These are phyloP conservation scores for Cystofilobasidium bisporidii DNA, from an alignment of 768 basidiomycete genomes.

Conservation along the genomic window DNA sequence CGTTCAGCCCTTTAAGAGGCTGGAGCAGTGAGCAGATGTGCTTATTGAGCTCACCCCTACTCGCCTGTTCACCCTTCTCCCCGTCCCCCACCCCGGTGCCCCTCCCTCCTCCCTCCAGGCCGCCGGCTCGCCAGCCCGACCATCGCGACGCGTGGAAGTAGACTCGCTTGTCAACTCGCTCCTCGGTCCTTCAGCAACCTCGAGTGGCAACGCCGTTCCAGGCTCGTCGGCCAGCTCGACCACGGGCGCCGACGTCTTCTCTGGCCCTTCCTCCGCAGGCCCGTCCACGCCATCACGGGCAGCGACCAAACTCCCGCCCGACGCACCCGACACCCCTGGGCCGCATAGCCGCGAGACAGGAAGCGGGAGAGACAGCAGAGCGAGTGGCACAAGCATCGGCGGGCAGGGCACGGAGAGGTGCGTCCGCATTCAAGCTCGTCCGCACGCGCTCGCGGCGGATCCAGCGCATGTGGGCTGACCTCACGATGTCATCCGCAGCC, in stretches of 20 bases:
- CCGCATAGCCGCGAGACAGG: background rate
- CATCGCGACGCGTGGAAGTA: constrained; percentile 49
- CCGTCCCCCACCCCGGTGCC: background rate
- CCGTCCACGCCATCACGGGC: background rate
- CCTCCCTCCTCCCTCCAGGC: background rate
- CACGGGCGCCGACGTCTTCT: background rate
- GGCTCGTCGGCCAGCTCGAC: background rate
- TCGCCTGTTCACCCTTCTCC: background rate
- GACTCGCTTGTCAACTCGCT: constrained; percentile 59
- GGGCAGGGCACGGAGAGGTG: background rate
- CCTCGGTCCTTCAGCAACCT: constrained; percentile 42
- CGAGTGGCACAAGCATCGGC: background rate
- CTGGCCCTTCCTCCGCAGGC: background rate
- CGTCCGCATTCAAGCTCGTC: background rate
- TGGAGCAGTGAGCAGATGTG: too few relatives aligned
- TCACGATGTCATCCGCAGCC: too few relatives aligned
- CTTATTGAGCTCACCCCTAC: background rate
- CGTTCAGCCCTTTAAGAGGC: too few relatives aligned
- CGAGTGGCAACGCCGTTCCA: background rate
- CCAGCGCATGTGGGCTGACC: too few relatives aligned
- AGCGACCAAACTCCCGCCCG: background rate
- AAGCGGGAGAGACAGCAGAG: background rate
- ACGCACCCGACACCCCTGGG: background rate
- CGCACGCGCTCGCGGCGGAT: background rate
- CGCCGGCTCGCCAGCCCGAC: constrained; percentile 3